Conservation (phyloP, 2,329 filamentous ascomycete species). For the Sclerotinia glacialis region DNA sequence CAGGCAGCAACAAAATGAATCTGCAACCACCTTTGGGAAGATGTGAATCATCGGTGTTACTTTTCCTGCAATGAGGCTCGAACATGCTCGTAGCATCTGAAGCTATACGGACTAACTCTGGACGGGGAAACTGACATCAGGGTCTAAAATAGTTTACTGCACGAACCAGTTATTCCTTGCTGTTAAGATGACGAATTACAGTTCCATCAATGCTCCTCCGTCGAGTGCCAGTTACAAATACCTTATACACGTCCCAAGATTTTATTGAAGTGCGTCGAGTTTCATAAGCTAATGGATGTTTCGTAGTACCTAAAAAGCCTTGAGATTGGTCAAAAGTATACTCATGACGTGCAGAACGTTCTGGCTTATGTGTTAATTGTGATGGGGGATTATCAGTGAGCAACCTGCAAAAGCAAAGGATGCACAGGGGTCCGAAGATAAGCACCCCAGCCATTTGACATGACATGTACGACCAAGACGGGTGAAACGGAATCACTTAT, state of each 20-base stretch:
- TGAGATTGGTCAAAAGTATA: background rate
- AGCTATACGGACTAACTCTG: slow-evolving; percentile 31
- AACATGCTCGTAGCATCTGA: slow-evolving; percentile 34
- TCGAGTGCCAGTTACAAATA: background rate
- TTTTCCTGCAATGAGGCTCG: slow-evolving; percentile 36
- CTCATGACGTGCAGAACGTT: background rate
- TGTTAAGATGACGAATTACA: background rate
- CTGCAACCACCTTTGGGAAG: slow-evolving; percentile 58
- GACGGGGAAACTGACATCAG: slow-evolving; percentile 28
- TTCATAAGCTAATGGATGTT: background rate
- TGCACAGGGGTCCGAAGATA: slow-evolving; percentile 18
- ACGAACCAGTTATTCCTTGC: background rate
- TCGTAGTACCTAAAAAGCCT: background rate
- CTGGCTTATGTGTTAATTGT: slow-evolving; percentile 3
- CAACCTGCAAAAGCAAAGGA: slow-evolving; percentile 14
- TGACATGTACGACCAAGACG: slow-evolving; percentile 7
- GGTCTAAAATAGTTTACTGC: background rate
- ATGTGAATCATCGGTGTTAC: slow-evolving; percentile 43
- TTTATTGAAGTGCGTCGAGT: background rate
- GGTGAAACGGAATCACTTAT: slow-evolving; percentile 18
- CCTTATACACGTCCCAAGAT: background rate
- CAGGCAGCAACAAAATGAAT: slow-evolving; percentile 56
- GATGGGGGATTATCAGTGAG: slow-evolving; percentile 12
- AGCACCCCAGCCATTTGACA: slow-evolving; percentile 9
- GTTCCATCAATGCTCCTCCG: background rate